A percentile compares a stretch with the other conserved stretches of the same genome.
Conservation (phyloP, 371 early-diverging fungal species). For the Circinella umbellata region DNA sequence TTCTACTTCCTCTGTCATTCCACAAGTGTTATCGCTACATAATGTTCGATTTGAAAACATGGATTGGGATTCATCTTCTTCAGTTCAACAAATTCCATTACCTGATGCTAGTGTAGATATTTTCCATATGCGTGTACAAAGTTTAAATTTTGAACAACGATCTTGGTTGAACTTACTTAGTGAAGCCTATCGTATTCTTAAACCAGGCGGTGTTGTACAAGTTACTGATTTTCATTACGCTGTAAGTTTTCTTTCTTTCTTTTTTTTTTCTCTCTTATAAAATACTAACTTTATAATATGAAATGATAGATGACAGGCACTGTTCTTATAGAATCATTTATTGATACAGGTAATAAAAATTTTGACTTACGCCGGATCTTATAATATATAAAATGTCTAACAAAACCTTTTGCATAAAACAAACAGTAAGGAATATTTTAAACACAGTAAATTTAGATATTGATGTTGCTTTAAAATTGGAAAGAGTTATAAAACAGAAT, state of each 20-base stretch:
- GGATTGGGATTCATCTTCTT: neutral
- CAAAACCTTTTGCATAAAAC: too few species aligned
- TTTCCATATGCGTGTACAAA: conserved; percentile 33
- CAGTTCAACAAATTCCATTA: conserved; percentile 10
- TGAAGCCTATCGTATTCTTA: conserved; percentile 35
- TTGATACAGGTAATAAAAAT: conserved; percentile 32
- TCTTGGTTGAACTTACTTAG: conserved; percentile 23
- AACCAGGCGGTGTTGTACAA: conserved; percentile 43
- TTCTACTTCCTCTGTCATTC: conserved; percentile 10
- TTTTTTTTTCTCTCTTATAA: neutral
- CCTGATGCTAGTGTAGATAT: conserved; percentile 33
- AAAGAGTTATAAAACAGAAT: conserved; percentile 20
- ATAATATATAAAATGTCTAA: too few species aligned
- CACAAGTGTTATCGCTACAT: conserved; percentile 26
- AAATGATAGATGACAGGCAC: conserved; percentile 32
- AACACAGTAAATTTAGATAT: conserved; percentile 21
- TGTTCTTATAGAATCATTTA: conserved; percentile 44
- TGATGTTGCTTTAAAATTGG: conserved; percentile 31
- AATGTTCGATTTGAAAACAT: conserved; percentile 28
- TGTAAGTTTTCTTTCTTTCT: conserved; percentile 21
- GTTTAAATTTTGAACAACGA: conserved; percentile 12
- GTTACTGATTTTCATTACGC: conserved; percentile 35
- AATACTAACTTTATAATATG: neutral
- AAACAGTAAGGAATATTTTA: conserved; percentile 28
- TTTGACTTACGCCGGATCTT: too few species aligned